Base-by-base conservation (phyloP, 345 rosid species). In the Boechera divaricarpa region DNA sequence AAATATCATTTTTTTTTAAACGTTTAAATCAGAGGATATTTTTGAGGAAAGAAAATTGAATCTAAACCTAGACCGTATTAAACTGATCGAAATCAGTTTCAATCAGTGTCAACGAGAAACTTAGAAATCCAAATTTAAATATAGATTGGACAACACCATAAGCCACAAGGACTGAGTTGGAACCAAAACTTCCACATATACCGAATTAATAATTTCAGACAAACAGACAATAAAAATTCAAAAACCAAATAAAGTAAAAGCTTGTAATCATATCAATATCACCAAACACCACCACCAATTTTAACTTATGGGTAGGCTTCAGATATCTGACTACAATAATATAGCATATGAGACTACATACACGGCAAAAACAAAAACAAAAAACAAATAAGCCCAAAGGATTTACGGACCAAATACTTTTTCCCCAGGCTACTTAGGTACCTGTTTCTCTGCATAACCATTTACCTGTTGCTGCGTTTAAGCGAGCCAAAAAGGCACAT, bases 381-480 rank as follows among this genome's bases (percentile, higher is more conserved):
- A 10, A 39, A 10, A 41, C 15, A 74, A 44, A 47, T 13, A 67
- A 56, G 66, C 68, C 81, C 53, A 29, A 38, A 62, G 49, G 75
- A 79, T 78, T 64, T 81, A 69, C 44, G 81, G 41, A 69, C 63
- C 81, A 74, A 55, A 69, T 62, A 51, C 80, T 52, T 32, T 21
- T 28, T n/a, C 51, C 51, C 63, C 80, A 38, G 60, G 80, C 36
- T 63, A 70, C 80, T 77, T 32, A 54, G 51, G 66, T 69, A 81
- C 69, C 85, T 62, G 58, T 54, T 66, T 71, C 66, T 71, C 59
- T 54, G 60, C 60, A 77, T 76, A 26, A 61, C 44, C 74, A 32
- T 61, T 70, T 77, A 70, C 80, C 65, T 33, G 70, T 69, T 69
- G 59, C 51, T 53, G 58, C n/a, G 48, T 68, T 76, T 10, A 76